Percentiles rank a stretch among this genome's conserved stretches.
phyloP scores from a whole-genome alignment of 306 rosid species.

The Cicer chorassanicum region DNA sequence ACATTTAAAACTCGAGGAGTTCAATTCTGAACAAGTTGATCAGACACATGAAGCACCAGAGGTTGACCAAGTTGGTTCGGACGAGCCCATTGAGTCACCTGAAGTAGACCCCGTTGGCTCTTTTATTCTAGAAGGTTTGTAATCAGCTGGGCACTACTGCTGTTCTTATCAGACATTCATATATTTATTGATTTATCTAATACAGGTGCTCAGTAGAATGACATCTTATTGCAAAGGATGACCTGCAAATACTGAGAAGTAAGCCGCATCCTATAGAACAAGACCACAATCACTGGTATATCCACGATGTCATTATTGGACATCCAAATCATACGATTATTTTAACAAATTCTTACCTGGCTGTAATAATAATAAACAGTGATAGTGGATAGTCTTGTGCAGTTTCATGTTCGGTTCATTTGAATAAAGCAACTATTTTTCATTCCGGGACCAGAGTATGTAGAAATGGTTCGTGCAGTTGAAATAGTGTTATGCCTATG shows the following conservation, averaged over 20 bases:
- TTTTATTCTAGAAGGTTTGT: constrained; percentile 93
- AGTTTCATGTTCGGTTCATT: constrained; percentile 36
- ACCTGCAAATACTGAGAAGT: constrained; percentile 51
- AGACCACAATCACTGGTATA: constrained; percentile 33
- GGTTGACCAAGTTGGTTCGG: constrained; percentile 51
- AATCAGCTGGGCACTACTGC: constrained; percentile 63
- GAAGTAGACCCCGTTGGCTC: constrained; percentile 65
- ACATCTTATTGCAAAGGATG: constrained; percentile 64
- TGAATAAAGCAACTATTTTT: constrained; percentile 17
- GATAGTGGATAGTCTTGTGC: constrained; percentile 21
- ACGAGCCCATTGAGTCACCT: constrained; percentile 55
- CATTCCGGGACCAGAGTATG: constrained; percentile 6
- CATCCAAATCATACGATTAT: constrained; percentile 42
- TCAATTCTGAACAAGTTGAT: constrained; percentile 49
- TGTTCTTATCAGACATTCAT: constrained; percentile 65
- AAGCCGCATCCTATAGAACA: constrained; percentile 47
- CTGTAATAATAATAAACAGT: constrained; percentile 42
- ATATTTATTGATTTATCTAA: constrained; percentile 68
- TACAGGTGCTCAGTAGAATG: constrained; percentile 88
- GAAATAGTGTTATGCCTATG: not conserved
- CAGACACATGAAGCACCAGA: constrained; percentile 52
- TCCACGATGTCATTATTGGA: constrained; percentile 44
- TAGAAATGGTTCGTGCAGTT: constrained; percentile 35
- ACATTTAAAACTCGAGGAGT: constrained; percentile 49
- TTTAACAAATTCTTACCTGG: constrained; percentile 23